A percentile compares a stretch with the other conserved stretches of the same genome.
phyloP scores from a whole-genome alignment of 106 monocot species.

The Apostasia shenzhenica region DNA sequence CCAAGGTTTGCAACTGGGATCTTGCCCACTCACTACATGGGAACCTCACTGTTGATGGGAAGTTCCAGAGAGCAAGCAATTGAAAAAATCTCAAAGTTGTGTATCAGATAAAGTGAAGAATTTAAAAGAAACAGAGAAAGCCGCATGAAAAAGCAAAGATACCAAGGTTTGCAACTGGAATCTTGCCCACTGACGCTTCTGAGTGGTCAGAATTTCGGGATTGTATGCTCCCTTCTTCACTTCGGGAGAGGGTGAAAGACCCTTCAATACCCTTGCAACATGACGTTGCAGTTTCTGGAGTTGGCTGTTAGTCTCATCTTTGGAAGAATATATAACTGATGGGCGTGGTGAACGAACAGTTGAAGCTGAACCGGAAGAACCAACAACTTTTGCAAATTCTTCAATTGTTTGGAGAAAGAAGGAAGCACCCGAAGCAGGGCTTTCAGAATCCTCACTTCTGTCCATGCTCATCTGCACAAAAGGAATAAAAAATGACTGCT shows the following conservation, averaged over 20 bases:
- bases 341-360: conserved; percentile 57
- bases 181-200: conserved; percentile 95
- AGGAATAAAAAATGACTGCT: not conserved
- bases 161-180: conserved; percentile 75
- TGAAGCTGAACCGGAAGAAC: conserved; percentile 55
- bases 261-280: conserved; percentile 57
- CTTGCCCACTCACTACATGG: conserved; percentile 66
- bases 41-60: no score
- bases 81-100: no score
- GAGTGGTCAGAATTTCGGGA: conserved; percentile 89
- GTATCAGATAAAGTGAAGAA: not conserved
- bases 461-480: conserved; percentile 27
- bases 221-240: conserved; percentile 68
- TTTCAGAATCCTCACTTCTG: conserved; percentile 56
- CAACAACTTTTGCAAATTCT: conserved; percentile 52
- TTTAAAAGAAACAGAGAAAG: conserved; percentile 8
- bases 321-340: conserved; percentile 70
- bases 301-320: conserved; percentile 57
- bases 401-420: conserved; percentile 62
- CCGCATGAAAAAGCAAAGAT: conserved; percentile 6
- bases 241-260: conserved; percentile 70
- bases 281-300: conserved; percentile 78
- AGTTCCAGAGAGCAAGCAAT: no score
- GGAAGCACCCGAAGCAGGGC: conserved; percentile 48
- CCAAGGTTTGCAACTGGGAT: conserved; percentile 69